A percentile compares a stretch with the other conserved stretches of the same genome.
Evolutionary conservation across 371 early-diverging fungal genomes (phyloP).

Genomic region (Sanchytrium tribonematis): DNA sequence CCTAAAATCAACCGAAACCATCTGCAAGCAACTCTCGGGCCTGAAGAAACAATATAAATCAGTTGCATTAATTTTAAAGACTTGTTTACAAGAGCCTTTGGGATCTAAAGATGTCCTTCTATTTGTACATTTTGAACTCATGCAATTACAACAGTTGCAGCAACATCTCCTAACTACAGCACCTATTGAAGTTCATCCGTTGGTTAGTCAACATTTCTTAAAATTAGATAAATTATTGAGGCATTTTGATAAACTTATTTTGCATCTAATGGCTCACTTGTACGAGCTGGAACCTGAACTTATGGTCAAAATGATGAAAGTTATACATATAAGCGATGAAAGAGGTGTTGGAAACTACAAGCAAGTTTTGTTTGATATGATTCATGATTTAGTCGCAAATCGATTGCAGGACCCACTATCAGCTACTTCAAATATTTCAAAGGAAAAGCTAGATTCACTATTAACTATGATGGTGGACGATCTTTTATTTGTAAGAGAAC

Average conservation of each 20-base stretch:
- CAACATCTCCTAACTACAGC: background rate
- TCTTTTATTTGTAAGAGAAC: constrained; percentile 51
- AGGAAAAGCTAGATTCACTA: background rate
- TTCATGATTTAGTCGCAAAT: background rate
- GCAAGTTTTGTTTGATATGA: background rate
- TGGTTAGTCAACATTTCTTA: background rate
- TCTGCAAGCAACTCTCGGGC: background rate
- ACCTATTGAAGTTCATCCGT: background rate
- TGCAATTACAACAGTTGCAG: background rate
- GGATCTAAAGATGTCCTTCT: background rate
- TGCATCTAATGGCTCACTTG: background rate
- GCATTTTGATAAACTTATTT: background rate
- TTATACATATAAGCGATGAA: background rate
- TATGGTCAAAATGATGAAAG: background rate
- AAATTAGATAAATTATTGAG: background rate
- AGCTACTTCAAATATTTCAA: background rate
- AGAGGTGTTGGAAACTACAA: background rate
- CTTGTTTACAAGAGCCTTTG: background rate
- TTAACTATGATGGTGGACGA: constrained; percentile 33
- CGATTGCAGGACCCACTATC: background rate
- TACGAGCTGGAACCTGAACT: background rate
- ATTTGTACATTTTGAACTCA: background rate
- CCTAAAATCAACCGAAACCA: background rate
- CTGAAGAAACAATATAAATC: background rate
- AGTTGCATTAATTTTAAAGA: background rate